Evolutionary conservation across 495 filamentous ascomycete species (phyloP), one percentile per base, ranked within the genome.

Genomic region (Margaritispora aquatica): DNA sequence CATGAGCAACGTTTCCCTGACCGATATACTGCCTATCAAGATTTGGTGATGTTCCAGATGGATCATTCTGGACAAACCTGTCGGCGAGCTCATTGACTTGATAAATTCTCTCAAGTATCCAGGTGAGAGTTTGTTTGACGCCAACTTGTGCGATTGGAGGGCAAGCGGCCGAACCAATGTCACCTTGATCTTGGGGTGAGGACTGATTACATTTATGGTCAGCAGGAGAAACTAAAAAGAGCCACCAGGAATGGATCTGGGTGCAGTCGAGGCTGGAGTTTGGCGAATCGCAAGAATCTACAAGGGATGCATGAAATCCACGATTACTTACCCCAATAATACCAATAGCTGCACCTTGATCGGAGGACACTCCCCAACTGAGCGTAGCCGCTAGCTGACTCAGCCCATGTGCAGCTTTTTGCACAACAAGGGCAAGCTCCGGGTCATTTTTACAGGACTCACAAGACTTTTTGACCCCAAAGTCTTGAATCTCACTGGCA

Each of bases 311-410:
- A 58, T 29, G n/a, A 49, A 58, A 29, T 26, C 23, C 23, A 53
- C 17, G 29, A 44, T 44, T 17, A 44, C 38, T 44, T 44, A 44
- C 38, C 38, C 38, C 38, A 44, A 44, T 44, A 44, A 44, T 44
- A 44, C 38, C 38, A 44, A 44, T 44, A n/a, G 38, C 38, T 44
- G 38, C 38, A 44, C 17, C 10, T 17, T 44, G 38, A 17, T 50
- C 21, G 47, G 47, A 26, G 19, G 47, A 50, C 4, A 50, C 24
- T 23, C 47, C 47, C 47, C 20, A 50, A 50, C 10, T 24, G 21
- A 67, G 65, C 19, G 58, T 67, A n/a, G 38, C 54, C 53, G 56
- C 59, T 8, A 67, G 55, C 51, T 64, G 21, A 59, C 52, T 67
- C 47, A 67, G 61, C 56, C 29, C 55, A 19, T 21, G 20, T 57